Base-by-base conservation (phyloP, 495 filamentous ascomycete genomes). In the Penicillium crystallinum region DNA sequence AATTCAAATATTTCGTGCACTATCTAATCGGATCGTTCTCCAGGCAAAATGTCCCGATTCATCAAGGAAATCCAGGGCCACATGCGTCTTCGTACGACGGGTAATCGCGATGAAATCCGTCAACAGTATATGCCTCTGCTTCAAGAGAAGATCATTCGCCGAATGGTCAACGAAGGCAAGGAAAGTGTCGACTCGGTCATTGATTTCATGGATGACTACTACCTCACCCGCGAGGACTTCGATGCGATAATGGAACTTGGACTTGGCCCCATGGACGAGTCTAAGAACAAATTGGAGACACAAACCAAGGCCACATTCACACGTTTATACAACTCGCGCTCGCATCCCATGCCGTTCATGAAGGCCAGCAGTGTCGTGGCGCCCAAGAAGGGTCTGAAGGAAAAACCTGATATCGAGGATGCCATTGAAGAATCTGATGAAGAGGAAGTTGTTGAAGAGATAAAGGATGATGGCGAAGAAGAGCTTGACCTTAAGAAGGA, bases 1-100 rank as follows among this genome's bases (percentile, higher is more conserved):
- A n/a, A 41, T 5, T 8, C n/a, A 52, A 14, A 19, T 19, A 2
- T 18, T 34, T 33, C 9, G 17, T 51, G 19, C 21, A 48, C 15
- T 46, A 51, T 34, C 47, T 57, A 66, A 49, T 64, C 51, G 38
- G 48, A n/a, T 7, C 38, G 2, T 31, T 44, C 30, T 27, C 2
- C 46, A 85, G 82, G 78, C 46, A 97, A 96, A 76, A 74, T 97
- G 29, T 78, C 77, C 49, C 88, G 93, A 49, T 89, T 83, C 57
- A 76, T 95, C 53, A 96, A 96, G 60, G 93, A 99, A 58, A 90
- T 99, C 22, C 93, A 97, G 66, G 88, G 89, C 6, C 93, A 97
- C 66, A 97, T 97, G 88, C 88, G 93, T 11, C 84, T 99, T 54
- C 85, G 86, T 54, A 80, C 87, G 7, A 91, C 89, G 44, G 93